These are phyloP conservation scores for Epichloe hybrida DNA, from an alignment of 2,329 filamentous ascomycete species.

Conservation along the genomic window DNA sequence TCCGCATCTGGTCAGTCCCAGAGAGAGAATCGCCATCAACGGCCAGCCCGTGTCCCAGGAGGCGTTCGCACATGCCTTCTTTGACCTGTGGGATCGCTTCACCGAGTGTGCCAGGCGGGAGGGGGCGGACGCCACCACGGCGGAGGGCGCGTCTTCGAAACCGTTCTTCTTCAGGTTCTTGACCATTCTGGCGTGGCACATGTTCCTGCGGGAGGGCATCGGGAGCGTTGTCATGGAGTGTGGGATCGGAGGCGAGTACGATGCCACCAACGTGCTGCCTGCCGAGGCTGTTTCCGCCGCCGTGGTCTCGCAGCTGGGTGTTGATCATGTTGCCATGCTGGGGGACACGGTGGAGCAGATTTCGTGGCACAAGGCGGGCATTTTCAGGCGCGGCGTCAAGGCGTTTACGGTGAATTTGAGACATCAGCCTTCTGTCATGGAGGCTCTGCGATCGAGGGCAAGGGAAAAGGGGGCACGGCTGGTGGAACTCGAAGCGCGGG, in stretches of 20 bases:
- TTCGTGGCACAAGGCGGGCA: slow-evolving; percentile 82
- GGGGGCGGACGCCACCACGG: slow-evolving; percentile 24
- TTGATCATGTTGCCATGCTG: slow-evolving; percentile 74
- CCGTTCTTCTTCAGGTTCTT: slow-evolving; percentile 89
- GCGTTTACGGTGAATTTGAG: slow-evolving; percentile 22
- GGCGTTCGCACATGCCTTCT: slow-evolving; percentile 65
- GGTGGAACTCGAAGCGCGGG: slow-evolving; percentile 26
- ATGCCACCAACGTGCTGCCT: slow-evolving; percentile 75
- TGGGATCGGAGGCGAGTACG: slow-evolving; percentile 87
- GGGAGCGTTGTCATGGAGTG: slow-evolving; percentile 76
- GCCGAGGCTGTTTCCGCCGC: slow-evolving; percentile 49
- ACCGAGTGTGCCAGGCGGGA: slow-evolving; percentile 23
- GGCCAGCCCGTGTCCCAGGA: slow-evolving; percentile 54
- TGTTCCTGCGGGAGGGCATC: slow-evolving; percentile 65
- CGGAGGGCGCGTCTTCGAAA: slow-evolving; percentile 48
- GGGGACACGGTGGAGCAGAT: slow-evolving; percentile 70
- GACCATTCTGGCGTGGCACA: slow-evolving; percentile 76
- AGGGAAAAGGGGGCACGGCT: slow-evolving; percentile 37
- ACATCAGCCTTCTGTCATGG: slow-evolving; percentile 22
- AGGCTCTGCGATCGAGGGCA: slow-evolving; percentile 47
- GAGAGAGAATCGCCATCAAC: slow-evolving; percentile 72
- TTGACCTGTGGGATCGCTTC: slow-evolving; percentile 63
- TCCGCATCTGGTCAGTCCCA: slow-evolving; percentile 69
- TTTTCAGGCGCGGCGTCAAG: slow-evolving; percentile 53
- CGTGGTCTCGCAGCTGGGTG: slow-evolving; percentile 67